Evolutionary conservation across 140 eudicot species (phyloP), one percentile per base, ranked within the genome.

Genomic region (Anethum foeniculum): DNA sequence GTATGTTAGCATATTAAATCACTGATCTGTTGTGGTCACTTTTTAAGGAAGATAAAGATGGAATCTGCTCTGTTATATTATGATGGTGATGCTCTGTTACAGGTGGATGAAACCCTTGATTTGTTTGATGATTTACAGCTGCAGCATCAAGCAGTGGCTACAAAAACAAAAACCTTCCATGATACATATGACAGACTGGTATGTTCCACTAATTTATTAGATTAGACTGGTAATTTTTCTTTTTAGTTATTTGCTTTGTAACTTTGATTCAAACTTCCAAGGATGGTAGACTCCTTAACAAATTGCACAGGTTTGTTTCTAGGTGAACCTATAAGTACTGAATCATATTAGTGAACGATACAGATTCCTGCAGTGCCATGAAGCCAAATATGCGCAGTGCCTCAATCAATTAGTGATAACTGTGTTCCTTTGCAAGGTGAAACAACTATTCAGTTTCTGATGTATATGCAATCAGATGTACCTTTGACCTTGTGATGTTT

Each of bases 21-120:
- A 25, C 18, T 62, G 69, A 34, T 34, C 3, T 34, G 38, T n/a
- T n/a, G n/a, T n/a, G n/a, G n/a, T n/a, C n/a, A n/a, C n/a, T n/a
- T n/a, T n/a, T n/a, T n/a, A n/a, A n/a, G n/a, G n/a, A n/a, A n/a
- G n/a, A n/a, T n/a, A n/a, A n/a, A n/a, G n/a, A n/a, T n/a, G n/a
- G n/a, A n/a, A n/a, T n/a, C n/a, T n/a, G n/a, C n/a, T n/a, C n/a
- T n/a, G n/a, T n/a, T n/a, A n/a, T n/a, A n/a, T n/a, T n/a, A n/a
- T n/a, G n/a, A n/a, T n/a, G n/a, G n/a, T n/a, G n/a, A n/a, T n/a
- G n/a, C n/a, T n/a, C n/a, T n/a, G n/a, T n/a, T n/a, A n/a, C 94
- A 94, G 98, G 98, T 94, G 86, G 98, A 94, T 71, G 96, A 94
- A 84, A 94, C 98, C 79, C 96, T 94, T 82, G 98, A 94, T 69